Evolutionary conservation across 31 red algal genomes (phyloP).

Genomic region (Pterothamnion heteromorphum): DNA sequence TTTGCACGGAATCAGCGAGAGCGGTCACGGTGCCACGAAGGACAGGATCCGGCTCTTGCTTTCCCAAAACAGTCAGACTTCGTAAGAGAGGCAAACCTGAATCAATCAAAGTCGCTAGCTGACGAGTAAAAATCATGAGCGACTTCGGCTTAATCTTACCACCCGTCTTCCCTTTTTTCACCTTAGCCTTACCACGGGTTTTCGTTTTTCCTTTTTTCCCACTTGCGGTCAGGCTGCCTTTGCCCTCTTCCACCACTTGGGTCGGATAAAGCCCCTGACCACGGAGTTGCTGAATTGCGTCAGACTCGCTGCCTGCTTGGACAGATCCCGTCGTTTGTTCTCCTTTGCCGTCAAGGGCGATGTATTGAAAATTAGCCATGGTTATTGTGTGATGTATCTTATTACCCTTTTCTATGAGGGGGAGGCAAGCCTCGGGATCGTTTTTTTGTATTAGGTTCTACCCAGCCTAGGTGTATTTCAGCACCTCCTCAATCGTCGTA

Average conservation of each 20-base stretch:
- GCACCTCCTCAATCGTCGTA: background rate
- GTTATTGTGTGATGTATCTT: background rate
- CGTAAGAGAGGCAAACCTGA: conserved; percentile 25
- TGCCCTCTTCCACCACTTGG: background rate
- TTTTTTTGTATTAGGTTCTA: background rate
- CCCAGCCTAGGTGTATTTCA: background rate
- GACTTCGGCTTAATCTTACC: background rate
- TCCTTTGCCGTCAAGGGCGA: background rate
- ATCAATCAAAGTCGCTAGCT: conserved; percentile 47
- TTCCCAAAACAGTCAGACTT: background rate
- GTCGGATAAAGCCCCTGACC: conserved; percentile 1
- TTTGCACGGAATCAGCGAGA: background rate
- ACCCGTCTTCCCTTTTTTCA: conserved; percentile 14
- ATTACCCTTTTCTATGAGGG: background rate
- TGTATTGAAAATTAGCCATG: conserved; percentile 12
- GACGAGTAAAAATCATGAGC: conserved; percentile 45
- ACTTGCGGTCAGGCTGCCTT: background rate
- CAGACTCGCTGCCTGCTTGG: background rate
- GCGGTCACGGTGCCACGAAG: background rate
- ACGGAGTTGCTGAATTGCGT: background rate
- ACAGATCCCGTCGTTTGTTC: background rate
- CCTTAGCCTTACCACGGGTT: background rate
- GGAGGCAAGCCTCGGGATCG: background rate
- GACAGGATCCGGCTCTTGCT: background rate
- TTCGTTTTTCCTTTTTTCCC: background rate